These are phyloP conservation scores for Neofusicoccum umdonicola DNA, from an alignment of 2,329 filamentous ascomycete genomes.

Conservation along the genomic window DNA sequence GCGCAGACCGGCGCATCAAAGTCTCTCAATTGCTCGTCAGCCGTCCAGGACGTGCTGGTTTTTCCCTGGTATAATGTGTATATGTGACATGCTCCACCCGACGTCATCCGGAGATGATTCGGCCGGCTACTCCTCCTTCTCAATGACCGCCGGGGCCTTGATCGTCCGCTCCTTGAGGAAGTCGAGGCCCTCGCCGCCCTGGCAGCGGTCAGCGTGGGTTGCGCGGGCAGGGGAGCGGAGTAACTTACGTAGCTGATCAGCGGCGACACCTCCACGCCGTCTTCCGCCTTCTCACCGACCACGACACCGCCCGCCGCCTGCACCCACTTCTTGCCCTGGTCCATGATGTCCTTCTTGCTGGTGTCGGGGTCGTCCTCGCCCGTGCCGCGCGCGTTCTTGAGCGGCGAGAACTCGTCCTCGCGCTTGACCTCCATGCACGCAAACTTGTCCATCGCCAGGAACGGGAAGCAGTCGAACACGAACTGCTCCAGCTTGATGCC, in stretches of 20 bases:
- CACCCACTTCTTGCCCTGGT: conserved; percentile 84
- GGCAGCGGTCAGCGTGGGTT: conserved; percentile 17
- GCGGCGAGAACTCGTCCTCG: conserved; percentile 95
- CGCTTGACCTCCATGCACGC: conserved; percentile 94
- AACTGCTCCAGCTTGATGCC: conserved; percentile 99
- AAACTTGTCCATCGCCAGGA: conserved; percentile 82
- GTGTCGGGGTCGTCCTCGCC: conserved; percentile 94
- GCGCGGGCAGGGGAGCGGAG: background rate
- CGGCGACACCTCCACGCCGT: conserved; percentile 86
- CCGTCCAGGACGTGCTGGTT: conserved; percentile 1
- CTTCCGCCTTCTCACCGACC: conserved; percentile 58
- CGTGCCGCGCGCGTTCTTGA: conserved; percentile 80
- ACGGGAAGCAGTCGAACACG: conserved; percentile 96
- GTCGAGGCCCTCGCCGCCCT: conserved; percentile 63
- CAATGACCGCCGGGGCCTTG: conserved; percentile 63
- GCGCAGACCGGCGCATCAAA: background rate
- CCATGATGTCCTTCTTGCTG: conserved; percentile 84
- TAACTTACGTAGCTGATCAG: conserved; percentile 89
- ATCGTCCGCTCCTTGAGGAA: conserved; percentile 60
- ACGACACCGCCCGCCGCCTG: conserved; percentile 75
- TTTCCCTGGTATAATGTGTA: conserved; percentile 4
- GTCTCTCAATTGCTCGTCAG: conserved; percentile 10
- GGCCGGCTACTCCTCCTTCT: conserved; percentile 51
- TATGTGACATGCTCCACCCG: background rate
- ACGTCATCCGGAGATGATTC: conserved; percentile 7